phyloP scores from a whole-genome alignment of 1,284 basidiomycete genomes.

The Ustilago crameri region DNA sequence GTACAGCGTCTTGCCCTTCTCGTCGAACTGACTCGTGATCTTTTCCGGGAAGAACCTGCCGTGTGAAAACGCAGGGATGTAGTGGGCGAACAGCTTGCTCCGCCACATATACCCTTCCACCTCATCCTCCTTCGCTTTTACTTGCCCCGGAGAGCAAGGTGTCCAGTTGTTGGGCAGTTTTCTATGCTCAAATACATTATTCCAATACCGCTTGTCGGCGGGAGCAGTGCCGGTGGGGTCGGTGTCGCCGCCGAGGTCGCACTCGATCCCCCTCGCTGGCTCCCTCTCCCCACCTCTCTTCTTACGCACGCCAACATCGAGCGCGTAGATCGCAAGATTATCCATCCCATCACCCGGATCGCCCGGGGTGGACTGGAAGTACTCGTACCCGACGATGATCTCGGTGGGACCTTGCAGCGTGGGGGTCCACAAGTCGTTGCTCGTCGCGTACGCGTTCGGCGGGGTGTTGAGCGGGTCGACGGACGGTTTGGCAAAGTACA shows the following conservation, averaged over 20 bases:
- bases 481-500: slow-evolving; percentile 52
- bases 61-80: slow-evolving; percentile 47
- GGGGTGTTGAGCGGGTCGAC: slow-evolving; percentile 37
- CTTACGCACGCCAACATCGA: slow-evolving; percentile 51
- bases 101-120: slow-evolving; percentile 22
- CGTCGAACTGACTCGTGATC: slow-evolving; percentile 58
- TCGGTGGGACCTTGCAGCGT: slow-evolving; percentile 44
- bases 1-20: slow-evolving; percentile 50
- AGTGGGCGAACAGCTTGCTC: slow-evolving; percentile 51
- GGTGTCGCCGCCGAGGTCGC: slow-evolving; percentile 42
- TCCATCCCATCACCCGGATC: slow-evolving; percentile 60
- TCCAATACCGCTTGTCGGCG: slow-evolving; percentile 22
- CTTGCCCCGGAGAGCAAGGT: neutral
- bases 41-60: slow-evolving; percentile 44
- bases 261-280: slow-evolving; percentile 36
- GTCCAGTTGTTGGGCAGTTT: slow-evolving; percentile 50
- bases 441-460: slow-evolving; percentile 46
- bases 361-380: slow-evolving; percentile 55
- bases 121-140: neutral
- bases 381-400: slow-evolving; percentile 52
- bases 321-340: slow-evolving; percentile 48
- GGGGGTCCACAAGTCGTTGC: slow-evolving; percentile 50
- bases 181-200: slow-evolving; percentile 54
- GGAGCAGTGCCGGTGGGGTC: slow-evolving; percentile 25
- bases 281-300: slow-evolving; percentile 24